Conservation (phyloP, 2,329 filamentous ascomycete species). For the Aspergillus fijiensis region DNA sequence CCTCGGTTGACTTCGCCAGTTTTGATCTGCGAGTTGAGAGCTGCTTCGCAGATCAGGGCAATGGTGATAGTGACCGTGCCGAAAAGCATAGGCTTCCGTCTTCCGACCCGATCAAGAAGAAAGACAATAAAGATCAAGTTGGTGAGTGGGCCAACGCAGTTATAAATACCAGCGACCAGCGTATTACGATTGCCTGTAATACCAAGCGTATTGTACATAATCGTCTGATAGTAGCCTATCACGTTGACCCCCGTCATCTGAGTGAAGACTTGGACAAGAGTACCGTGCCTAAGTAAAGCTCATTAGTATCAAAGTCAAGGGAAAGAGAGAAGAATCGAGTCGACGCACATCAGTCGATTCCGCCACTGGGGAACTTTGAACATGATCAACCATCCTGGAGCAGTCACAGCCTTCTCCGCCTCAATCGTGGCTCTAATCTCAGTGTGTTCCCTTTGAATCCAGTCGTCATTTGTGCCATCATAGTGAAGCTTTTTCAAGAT, state of each 20-base stretch:
- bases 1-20: conserved; percentile 39
- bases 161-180: conserved; percentile 61
- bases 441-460: conserved; percentile 47
- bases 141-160: conserved; percentile 52
- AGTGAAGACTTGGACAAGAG: conserved; percentile 63
- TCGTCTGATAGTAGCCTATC: conserved; percentile 44
- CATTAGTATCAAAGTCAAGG: neutral
- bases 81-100: conserved; percentile 54
- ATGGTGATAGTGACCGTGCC: conserved; percentile 56
- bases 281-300: conserved; percentile 48
- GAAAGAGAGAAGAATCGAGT: neutral
- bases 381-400: conserved; percentile 41
- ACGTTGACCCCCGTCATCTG: conserved; percentile 52
- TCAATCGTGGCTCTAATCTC: conserved; percentile 52
- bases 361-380: conserved; percentile 52
- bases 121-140: conserved; percentile 55
- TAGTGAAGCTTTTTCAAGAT: conserved; percentile 57
- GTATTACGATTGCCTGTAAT: conserved; percentile 56
- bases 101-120: conserved; percentile 55
- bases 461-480: conserved; percentile 56
- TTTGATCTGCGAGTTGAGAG: conserved; percentile 53
- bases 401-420: conserved; percentile 57
- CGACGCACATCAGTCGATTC: conserved; percentile 53
- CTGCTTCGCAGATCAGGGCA: conserved; percentile 60
- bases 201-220: conserved; percentile 49